Base-by-base conservation (phyloP, 1,284 basidiomycete genomes). In the Fomitopsis pinicola region DNA sequence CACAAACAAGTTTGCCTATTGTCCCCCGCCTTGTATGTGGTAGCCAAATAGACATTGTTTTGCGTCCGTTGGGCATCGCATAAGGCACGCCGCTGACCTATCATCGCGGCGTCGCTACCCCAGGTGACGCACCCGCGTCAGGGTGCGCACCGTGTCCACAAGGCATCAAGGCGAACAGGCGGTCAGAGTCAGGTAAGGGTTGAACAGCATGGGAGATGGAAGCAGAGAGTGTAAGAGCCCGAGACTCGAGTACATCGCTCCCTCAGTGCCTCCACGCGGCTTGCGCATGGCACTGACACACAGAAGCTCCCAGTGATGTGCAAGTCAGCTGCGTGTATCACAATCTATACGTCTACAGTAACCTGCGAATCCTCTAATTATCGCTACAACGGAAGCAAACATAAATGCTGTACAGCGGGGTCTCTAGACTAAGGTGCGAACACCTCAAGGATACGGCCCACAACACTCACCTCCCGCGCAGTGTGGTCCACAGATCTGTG, bases 401-500 rank as follows among this genome's bases (percentile, higher is more conserved):
- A 36, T 48, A 35, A 17, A 58, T 58, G 35, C 56, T 17, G 45
- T 44, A 58, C 56, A 58, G 14, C 48, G 28, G 28, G 52, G 44
- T 38, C 28, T 26, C 46, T 5, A 40, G 8, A 36, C 35, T 30
- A 42, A 44, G 12, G 36, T 53, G 60, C 48, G 42, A 28, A 42
- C 5, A 48, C 35, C 52, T 42, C 52, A 33, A 59, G 61, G 57
- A 45, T 15, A 44, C 19, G 42, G 55, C 57, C 52, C 53, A 48
- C 57, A 57, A 52, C 59, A 45, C 59, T 60, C 55, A 68, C 22
- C 65, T 50, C 19, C 66, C 59, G 30, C 66, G 58, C 56, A 68
- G 50, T 9, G 64, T 65, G 36, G 62, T 59, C 53, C 75, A 59
- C 71, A 72, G 68, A 54, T 64, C 67, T 44, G 69, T 61, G 48